Conservation (phyloP, 108 stramenopile genomes). For the Pseudonitzschia delicatissima region DNA sequence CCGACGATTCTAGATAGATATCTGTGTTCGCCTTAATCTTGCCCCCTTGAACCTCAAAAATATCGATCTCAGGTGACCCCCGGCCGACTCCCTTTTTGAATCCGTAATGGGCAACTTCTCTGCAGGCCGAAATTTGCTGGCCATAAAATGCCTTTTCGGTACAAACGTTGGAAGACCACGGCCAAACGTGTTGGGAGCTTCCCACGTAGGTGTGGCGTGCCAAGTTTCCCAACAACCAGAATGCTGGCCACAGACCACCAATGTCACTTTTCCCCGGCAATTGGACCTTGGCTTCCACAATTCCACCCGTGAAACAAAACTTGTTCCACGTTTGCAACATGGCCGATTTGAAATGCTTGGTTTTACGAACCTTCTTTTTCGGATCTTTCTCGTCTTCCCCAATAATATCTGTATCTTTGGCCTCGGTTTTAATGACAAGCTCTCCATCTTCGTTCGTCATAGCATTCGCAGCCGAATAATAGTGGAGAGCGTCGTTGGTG, state of each 20-base stretch:
- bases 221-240: conserved; percentile 97
- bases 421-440: conserved; percentile 81
- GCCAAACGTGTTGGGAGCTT: conserved; percentile 87
- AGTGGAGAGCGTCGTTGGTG: conserved; percentile 94
- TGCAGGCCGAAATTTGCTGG: conserved; percentile 79
- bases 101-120: conserved; percentile 83
- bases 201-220: conserved; percentile 95
- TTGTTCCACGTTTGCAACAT: conserved; percentile 98
- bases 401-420: conserved; percentile 69
- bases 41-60: conserved; percentile 92
- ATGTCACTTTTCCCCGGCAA: conserved; percentile 83
- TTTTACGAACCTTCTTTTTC: conserved; percentile 51
- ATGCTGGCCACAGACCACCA: conserved; percentile 97
- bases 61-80: conserved; percentile 98
- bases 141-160: conserved; percentile 49
- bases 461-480: conserved; percentile 80
- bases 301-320: conserved; percentile 97
- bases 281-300: conserved; percentile 83
- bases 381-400: conserved; percentile 78
- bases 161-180: conserved; percentile 71
- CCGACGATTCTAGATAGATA: conserved; percentile 57
- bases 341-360: conserved; percentile 87
- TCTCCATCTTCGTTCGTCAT: conserved; percentile 69
- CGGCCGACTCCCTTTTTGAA: conserved; percentile 75
- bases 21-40: conserved; percentile 58